These are phyloP conservation scores for Excoecaria agallocha DNA, from an alignment of 345 rosid species.

Conservation along the genomic window DNA sequence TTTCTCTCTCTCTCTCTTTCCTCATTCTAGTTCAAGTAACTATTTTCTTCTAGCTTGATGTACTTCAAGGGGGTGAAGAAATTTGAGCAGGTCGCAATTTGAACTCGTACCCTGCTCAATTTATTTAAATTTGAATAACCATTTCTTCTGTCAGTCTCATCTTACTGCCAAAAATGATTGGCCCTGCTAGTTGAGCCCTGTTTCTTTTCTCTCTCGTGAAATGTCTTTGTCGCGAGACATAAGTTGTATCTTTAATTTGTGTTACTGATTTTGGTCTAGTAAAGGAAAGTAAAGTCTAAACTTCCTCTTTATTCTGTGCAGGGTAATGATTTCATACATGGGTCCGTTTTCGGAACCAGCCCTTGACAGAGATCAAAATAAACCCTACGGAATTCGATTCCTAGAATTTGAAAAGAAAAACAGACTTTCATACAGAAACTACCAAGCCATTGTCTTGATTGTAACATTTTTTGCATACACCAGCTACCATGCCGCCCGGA, in stretches of 20 bases:
- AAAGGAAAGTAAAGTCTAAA: slow-evolving; percentile 3
- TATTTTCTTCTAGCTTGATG: background rate
- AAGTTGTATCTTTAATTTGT: background rate
- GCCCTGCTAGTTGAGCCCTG: background rate
- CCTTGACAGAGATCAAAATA: slow-evolving; percentile 23
- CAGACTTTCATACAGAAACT: slow-evolving; percentile 56
- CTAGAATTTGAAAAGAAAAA: slow-evolving; percentile 45
- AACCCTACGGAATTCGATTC: slow-evolving; percentile 65
- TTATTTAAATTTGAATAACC: background rate
- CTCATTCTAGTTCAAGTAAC: background rate
- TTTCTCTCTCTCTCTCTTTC: background rate
- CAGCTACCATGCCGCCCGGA: slow-evolving; percentile 80
- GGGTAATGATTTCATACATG: slow-evolving; percentile 35
- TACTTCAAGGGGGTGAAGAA: background rate
- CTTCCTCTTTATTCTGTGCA: background rate
- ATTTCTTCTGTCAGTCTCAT: background rate
- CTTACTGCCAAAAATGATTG: background rate
- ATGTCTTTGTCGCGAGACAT: too few relatives aligned
- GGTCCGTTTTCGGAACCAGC: slow-evolving; percentile 41
- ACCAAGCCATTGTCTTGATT: slow-evolving; percentile 76
- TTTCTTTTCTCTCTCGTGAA: background rate
- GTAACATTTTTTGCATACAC: slow-evolving; percentile 79
- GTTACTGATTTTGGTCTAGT: slow-evolving; percentile 3
- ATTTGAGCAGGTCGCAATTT: background rate
- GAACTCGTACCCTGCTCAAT: background rate